Base-by-base conservation (phyloP, 1,139 yeast genomes). In the Debaryomyces nepalensis region DNA sequence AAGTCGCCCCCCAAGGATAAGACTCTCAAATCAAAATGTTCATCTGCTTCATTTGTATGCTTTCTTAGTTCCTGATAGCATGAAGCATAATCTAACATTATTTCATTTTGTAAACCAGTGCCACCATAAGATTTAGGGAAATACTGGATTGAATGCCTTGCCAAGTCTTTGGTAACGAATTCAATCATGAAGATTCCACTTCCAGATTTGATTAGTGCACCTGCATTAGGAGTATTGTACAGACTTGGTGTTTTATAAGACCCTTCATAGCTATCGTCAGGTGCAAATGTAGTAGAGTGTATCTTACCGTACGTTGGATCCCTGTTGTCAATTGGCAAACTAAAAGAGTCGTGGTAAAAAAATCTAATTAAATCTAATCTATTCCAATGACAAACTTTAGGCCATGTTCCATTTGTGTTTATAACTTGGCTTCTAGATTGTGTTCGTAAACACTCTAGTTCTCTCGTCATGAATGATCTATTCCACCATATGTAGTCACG, bases 401-500 rank as follows among this genome's bases (percentile, higher is more conserved):
- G 54, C 75, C 77, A 73, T 47, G 79, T 85, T 27, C 90, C 95
- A 44, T 75, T 71, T 0, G 81, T 71, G 3, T 70, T 68, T 10
- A 87, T 77, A 0, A 49, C 32, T 1, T 66, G 66, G 0, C 65
- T 65, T 2, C 64, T 63, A 0, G 85, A 76, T 2, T 53, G 52
- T 4, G 63, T 62, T 52, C 95, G 70, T 7, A 79, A 53, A 49
- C 87, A 80, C 33, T 68, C 70, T 1, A 64, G 58, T 59, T 90
- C 98, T 46, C 83, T 72, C 0, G 96, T 83, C 72, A 85, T 75
- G 57, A 90, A 91, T 5, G 90, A 79, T 45, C 98, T 74, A 61
- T 91, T 87, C 73, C 89, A 78, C 52, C 84, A 78, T 10, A 84
- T 72, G 57, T 91, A 93, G 50, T 87, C 97, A 47, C 97, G 74